phyloP scores from a whole-genome alignment of 2,329 filamentous ascomycete genomes.

The Epichloe aotearoae region DNA sequence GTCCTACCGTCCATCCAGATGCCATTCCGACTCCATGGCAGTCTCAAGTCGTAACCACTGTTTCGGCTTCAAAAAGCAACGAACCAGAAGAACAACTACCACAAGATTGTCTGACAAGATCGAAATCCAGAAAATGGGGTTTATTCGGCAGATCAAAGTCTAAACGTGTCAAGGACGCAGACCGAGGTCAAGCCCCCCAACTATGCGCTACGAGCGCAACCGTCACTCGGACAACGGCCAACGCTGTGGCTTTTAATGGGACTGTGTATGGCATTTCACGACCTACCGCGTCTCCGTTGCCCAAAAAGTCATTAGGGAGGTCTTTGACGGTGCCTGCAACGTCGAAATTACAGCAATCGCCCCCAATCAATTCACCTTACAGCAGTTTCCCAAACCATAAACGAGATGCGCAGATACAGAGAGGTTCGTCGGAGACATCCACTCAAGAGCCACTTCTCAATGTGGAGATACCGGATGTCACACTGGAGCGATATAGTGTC shows the following conservation, averaged over 20 bases:
- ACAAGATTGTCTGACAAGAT: slow-evolving; percentile 16
- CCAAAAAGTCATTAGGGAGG: neutral
- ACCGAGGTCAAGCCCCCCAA: slow-evolving; percentile 7
- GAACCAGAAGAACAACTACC: slow-evolving; percentile 8
- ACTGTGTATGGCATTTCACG: neutral
- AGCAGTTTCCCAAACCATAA: neutral
- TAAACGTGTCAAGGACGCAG: slow-evolving; percentile 13
- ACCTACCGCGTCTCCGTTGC: neutral
- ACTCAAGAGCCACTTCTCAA: slow-evolving; percentile 38
- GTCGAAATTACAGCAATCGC: neutral
- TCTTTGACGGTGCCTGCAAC: neutral
- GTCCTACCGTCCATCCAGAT: slow-evolving; percentile 37
- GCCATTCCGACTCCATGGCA: slow-evolving; percentile 15
- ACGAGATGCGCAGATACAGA: neutral
- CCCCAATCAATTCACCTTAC: neutral
- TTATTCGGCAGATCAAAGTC: slow-evolving; percentile 37
- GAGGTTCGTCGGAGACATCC: neutral
- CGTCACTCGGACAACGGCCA: neutral
- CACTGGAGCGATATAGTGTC: slow-evolving; percentile 81
- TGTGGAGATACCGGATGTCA: slow-evolving; percentile 66
- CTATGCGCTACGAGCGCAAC: neutral
- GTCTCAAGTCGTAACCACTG: slow-evolving; percentile 13
- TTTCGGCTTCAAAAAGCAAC: slow-evolving; percentile 11
- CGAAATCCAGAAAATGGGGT: slow-evolving; percentile 44
- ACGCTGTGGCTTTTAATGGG: neutral